phyloP scores from a whole-genome alignment of 2,329 filamentous ascomycete genomes.

The Sporothrix pseudoabietina region DNA sequence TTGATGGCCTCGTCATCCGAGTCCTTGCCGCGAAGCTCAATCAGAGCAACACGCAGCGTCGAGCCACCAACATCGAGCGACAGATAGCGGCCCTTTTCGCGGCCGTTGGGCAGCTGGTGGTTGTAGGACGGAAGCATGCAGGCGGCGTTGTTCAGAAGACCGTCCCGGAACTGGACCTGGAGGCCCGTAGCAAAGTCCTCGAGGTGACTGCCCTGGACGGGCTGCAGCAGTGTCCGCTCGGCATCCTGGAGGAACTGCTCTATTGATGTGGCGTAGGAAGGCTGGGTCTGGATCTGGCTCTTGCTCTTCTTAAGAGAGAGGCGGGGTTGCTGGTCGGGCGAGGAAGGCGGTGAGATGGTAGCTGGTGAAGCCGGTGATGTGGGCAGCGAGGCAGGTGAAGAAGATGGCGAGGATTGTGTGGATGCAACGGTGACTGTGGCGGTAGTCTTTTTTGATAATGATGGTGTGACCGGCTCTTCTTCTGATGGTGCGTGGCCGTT shows the following conservation, averaged over 20 bases:
- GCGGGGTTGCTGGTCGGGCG: conserved; percentile 11
- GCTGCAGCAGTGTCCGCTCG: conserved; percentile 54
- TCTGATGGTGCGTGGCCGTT: conserved; percentile 19
- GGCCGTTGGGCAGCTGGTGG: conserved; percentile 63
- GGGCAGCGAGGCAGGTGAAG: conserved; percentile 8
- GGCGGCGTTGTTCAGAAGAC: conserved; percentile 54
- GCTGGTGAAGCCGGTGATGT: conserved; percentile 14
- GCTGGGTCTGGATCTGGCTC: background rate
- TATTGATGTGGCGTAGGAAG: conserved; percentile 32
- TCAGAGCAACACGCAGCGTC: conserved; percentile 65
- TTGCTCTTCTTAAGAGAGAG: conserved; percentile 16
- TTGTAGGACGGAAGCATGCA: conserved; percentile 70
- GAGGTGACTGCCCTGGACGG: conserved; percentile 51
- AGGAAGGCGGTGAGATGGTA: conserved; percentile 20
- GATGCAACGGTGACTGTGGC: conserved; percentile 18
- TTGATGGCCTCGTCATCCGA: conserved; percentile 40
- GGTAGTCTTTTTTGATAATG: conserved; percentile 10
- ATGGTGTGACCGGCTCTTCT: conserved; percentile 13
- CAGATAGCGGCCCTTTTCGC: conserved; percentile 61
- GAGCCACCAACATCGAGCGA: conserved; percentile 71
- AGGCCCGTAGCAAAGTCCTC: conserved; percentile 52
- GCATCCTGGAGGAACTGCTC: conserved; percentile 61
- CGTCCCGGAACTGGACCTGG: conserved; percentile 58
- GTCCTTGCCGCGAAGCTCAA: conserved; percentile 56
- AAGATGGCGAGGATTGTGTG: conserved; percentile 19